phyloP scores from a whole-genome alignment of 306 rosid species.

The Corylus avellana region DNA sequence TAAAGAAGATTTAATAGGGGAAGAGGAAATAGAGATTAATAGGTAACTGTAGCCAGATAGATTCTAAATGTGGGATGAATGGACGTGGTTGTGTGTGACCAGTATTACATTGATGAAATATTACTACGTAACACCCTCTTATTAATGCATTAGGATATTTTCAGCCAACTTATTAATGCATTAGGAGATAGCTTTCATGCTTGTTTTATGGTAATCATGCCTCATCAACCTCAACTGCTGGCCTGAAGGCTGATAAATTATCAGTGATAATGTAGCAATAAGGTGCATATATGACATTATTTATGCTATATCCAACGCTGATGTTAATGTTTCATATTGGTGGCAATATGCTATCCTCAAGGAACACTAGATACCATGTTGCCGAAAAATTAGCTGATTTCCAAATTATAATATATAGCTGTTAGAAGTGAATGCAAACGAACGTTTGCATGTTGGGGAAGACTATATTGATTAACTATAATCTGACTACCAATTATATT shows the following conservation, averaged over 20 bases:
- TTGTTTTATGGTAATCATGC: not conserved
- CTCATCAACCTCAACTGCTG: constrained; percentile 20
- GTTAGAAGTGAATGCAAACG: too few species aligned
- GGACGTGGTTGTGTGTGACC: too few species aligned
- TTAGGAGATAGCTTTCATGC: not conserved
- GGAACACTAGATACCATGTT: too few species aligned
- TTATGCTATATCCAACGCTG: constrained; percentile 1
- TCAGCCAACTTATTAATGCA: constrained; percentile 13
- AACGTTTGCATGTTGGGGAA: too few species aligned
- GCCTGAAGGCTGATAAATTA: not conserved
- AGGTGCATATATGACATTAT: not conserved
- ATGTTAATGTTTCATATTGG: not conserved
- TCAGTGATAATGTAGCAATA: not conserved
- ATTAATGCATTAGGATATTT: not conserved
- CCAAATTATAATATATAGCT: too few species aligned
- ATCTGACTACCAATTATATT: too few species aligned
- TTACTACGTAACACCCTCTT: not conserved
- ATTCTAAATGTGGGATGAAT: not conserved
- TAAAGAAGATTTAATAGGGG: not conserved
- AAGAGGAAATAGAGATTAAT: not conserved
- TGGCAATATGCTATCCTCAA: not conserved
- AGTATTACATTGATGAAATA: not conserved
- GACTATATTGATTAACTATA: too few species aligned
- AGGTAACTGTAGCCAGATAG: not conserved
- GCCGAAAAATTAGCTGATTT: too few species aligned